These are phyloP conservation scores for Poa pratensis DNA, from an alignment of 176 grass and related monocot genomes.

Conservation along the genomic window DNA sequence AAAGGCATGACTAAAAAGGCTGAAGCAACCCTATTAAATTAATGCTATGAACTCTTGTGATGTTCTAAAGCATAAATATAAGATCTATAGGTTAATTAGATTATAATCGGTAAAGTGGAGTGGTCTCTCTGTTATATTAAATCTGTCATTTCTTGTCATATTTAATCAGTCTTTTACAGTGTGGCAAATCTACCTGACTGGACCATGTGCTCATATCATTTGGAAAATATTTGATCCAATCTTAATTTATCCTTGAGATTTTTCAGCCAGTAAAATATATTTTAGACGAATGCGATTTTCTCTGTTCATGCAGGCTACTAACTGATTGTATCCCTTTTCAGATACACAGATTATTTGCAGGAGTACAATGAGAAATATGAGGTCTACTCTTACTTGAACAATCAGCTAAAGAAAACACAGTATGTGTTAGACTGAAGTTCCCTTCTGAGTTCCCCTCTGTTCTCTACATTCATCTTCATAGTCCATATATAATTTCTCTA, in stretches of 20 bases:
- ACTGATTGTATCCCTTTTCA: slow-evolving; percentile 56
- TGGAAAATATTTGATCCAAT: slow-evolving; percentile 45
- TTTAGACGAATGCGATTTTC: background rate
- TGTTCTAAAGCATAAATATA: no score
- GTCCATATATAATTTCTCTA: slow-evolving; percentile 16
- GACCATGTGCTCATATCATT: no score
- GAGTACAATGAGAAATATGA: slow-evolving; percentile 86
- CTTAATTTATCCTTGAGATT: background rate
- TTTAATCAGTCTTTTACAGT: no score
- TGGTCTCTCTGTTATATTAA: no score
- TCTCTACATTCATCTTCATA: slow-evolving; percentile 21
- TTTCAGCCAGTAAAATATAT: background rate
- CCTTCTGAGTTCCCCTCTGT: background rate
- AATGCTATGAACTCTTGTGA: no score
- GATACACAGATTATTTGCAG: slow-evolving; percentile 82
- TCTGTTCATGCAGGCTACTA: slow-evolving; percentile 9
- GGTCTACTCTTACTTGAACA: slow-evolving; percentile 73
- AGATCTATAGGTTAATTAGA: no score
- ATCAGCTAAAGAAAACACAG: slow-evolving; percentile 79
- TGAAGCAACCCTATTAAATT: no score
- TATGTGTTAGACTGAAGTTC: slow-evolving; percentile 43
- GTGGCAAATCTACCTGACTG: no score
- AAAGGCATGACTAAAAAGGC: no score
- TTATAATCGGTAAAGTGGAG: no score
- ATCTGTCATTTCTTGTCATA: no score